Evolutionary conservation across 2,329 filamentous ascomycete genomes (phyloP), one percentile per base, ranked within the genome.

Genomic region (Tricladium varicosporioides): DNA sequence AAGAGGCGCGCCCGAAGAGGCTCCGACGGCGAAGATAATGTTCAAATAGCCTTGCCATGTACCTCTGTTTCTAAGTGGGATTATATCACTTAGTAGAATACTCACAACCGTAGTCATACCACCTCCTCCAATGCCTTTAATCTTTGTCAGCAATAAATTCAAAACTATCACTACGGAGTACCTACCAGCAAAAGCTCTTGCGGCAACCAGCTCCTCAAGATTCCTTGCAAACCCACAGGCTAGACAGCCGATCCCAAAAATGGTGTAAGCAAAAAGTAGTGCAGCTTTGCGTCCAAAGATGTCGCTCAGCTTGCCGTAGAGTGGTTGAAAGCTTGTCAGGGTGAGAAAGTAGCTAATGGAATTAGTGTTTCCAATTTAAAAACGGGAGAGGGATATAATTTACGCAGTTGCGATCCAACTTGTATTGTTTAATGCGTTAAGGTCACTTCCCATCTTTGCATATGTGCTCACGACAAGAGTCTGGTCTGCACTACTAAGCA

Each of bases 381-480:
- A 36, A 54, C 13, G 48, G 11, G 11, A 19, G 33, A 0, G 27
- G n/a, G 1, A 19, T 7, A 45, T 32, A 40, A 58, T 62, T 62
- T 60, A 78, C 71, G 77, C 72, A 22, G 83, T 84, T 27, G 87
- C 87, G 57, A 92, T 87, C 88, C 89, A 92, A 52, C 83, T 87
- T 3, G 88, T 91, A 62, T 82, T 83, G 68, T 88, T 90, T 52
- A 93, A 77, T 1, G 89, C 87, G 51, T 89, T 78, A 27, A 93
- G 75, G 61, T 92, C 89, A 56, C 81, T 89, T 10, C 88, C 89
- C 65, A 93, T 92, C 60, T 81, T 84, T 50, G 87, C 87, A 70
- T 92, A 92, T n/a, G 81, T 86, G n/a, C 85, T 84, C 49, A 92
- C 83, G 31, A 89, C 85, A 53, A 92, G 83, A 0, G 90, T 90